phyloP scores from a whole-genome alignment of 129 eudicot species.

The Calendula officinalis region DNA sequence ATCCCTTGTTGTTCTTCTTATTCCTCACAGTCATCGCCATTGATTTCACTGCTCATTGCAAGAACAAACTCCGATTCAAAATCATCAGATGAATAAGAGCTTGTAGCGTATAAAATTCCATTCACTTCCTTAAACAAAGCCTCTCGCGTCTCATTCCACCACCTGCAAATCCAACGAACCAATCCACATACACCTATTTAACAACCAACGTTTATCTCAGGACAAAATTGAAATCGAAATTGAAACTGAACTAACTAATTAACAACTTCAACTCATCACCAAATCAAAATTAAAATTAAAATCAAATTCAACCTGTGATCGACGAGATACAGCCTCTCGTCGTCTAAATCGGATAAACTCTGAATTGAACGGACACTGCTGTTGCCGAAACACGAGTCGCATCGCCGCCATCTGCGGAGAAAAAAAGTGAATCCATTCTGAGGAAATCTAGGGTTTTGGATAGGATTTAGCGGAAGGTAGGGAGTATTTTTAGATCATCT shows the following conservation, averaged over 20 bases:
- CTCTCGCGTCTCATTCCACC: slow-evolving; percentile 61
- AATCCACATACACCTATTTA: slow-evolving; percentile 28
- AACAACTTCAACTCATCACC: slow-evolving; percentile 9
- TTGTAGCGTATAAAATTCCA: slow-evolving; percentile 41
- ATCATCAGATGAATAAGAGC: slow-evolving; percentile 14
- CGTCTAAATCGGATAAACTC: slow-evolving; percentile 27
- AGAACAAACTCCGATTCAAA: slow-evolving; percentile 41
- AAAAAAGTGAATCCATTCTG: slow-evolving; percentile 37
- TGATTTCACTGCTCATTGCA: slow-evolving; percentile 31
- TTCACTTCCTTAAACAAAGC: slow-evolving; percentile 32
- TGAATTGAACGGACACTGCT: slow-evolving; percentile 15
- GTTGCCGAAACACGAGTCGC: slow-evolving; percentile 13
- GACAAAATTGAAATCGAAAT: background rate
- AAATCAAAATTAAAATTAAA: too few relatives aligned
- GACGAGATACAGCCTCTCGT: slow-evolving; percentile 42
- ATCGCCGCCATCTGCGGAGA: slow-evolving; percentile 35
- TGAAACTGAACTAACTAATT: background rate
- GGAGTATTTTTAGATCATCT: slow-evolving; percentile 30
- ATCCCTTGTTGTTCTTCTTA: slow-evolving; percentile 29
- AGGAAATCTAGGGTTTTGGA: slow-evolving; percentile 51
- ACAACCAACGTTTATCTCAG: slow-evolving; percentile 12
- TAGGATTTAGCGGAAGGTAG: slow-evolving; percentile 31
- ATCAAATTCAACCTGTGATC: slow-evolving; percentile 34
- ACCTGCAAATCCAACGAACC: slow-evolving; percentile 42
- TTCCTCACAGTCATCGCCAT: background rate